These are phyloP conservation scores for Dictyostelium intermedium DNA, from an alignment of 78 protist species.

Conservation along the genomic window DNA sequence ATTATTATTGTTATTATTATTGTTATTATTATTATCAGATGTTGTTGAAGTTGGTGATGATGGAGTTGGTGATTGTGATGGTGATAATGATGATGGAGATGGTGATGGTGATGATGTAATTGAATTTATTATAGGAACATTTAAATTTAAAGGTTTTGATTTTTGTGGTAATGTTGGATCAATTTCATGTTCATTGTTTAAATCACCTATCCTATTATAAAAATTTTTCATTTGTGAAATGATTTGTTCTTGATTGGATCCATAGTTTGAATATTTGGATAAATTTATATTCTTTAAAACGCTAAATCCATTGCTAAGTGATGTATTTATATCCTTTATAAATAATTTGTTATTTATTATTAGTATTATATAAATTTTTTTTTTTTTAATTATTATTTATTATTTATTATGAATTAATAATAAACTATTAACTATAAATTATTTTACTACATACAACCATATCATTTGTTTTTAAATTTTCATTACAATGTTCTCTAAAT, in stretches of 20 bases:
- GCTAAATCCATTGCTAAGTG: constrained; percentile 7
- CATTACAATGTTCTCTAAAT: not conserved
- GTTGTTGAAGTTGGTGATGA: not conserved
- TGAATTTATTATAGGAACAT: not conserved
- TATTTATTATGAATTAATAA: not conserved
- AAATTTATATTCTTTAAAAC: constrained; percentile 60
- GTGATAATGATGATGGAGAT: too few species aligned
- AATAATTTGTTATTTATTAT: not conserved
- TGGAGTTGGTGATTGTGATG: not conserved
- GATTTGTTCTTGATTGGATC: not conserved
- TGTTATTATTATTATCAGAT: not conserved
- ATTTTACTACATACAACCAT: not conserved
- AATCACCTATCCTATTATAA: not conserved
- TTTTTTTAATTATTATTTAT: not conserved
- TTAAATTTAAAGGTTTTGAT: not conserved
- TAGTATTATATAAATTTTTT: not conserved
- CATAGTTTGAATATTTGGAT: not conserved
- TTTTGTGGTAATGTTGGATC: not conserved
- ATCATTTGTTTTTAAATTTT: not conserved
- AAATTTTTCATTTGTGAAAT: not conserved
- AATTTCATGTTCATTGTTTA: not conserved
- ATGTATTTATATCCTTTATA: not conserved
- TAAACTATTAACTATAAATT: too few species aligned
- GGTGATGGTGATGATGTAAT: not conserved
- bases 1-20: not conserved